Percentiles rank a stretch among this genome's conserved stretches.
phyloP scores from a whole-genome alignment of 164 flowering plant genomes.

The Buxus sempervirens region DNA sequence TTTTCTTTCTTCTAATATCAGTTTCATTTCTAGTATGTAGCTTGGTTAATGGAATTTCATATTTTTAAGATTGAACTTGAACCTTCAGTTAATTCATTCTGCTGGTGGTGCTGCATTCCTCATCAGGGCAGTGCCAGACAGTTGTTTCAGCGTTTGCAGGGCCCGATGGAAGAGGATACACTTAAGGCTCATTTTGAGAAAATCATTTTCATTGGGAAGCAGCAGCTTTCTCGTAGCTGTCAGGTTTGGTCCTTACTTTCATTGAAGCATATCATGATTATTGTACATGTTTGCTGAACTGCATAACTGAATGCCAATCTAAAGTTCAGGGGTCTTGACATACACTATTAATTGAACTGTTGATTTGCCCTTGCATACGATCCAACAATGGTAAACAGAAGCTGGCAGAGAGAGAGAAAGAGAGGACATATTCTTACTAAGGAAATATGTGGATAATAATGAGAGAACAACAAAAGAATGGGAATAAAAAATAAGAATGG shows the following conservation, averaged over 20 bases:
- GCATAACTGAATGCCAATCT: background rate
- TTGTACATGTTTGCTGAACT: background rate
- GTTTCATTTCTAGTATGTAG: background rate
- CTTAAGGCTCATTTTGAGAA: conserved; percentile 75
- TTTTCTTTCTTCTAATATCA: conserved; percentile 5
- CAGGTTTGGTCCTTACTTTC: conserved; percentile 41
- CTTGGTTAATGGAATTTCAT: background rate
- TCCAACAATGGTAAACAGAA: too few relatives aligned
- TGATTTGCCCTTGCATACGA: too few relatives aligned
- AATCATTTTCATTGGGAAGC: conserved; percentile 58
- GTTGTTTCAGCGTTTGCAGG: conserved; percentile 81
- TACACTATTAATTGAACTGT: too few relatives aligned
- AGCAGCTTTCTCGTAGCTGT: conserved; percentile 36
- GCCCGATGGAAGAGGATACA: conserved; percentile 72
- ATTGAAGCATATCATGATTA: background rate
- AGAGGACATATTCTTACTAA: too few relatives aligned
- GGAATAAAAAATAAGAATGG: too few relatives aligned
- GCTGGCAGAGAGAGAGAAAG: too few relatives aligned
- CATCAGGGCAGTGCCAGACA: conserved; percentile 94
- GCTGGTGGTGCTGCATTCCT: conserved; percentile 10
- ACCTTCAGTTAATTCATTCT: background rate
- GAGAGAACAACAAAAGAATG: too few relatives aligned
- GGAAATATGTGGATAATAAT: too few relatives aligned
- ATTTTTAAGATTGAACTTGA: background rate
- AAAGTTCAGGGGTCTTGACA: background rate